These are phyloP conservation scores for Macadamia tetraphylla DNA, from an alignment of 164 flowering plant species.

Conservation along the genomic window DNA sequence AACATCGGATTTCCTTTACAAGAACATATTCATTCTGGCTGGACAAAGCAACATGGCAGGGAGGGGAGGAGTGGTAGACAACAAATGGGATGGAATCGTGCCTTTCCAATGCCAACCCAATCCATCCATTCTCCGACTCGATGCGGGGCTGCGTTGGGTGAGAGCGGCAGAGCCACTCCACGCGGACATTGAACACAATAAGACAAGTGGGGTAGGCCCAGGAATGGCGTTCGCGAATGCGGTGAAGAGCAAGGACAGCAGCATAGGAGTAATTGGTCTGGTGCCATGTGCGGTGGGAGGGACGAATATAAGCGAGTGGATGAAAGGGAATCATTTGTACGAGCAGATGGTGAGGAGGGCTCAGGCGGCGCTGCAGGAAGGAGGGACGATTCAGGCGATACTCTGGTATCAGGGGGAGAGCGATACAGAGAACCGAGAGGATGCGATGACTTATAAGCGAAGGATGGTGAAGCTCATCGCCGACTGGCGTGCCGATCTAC, in stretches of 20 bases:
- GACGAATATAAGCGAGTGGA: constrained; percentile 63
- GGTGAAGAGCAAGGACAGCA: constrained; percentile 18
- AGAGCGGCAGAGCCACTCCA: constrained; percentile 68
- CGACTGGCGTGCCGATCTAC: constrained; percentile 45
- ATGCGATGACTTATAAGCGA: constrained; percentile 37
- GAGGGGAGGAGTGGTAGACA: constrained; percentile 52
- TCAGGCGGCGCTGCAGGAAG: constrained; percentile 29
- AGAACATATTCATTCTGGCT: constrained; percentile 45
- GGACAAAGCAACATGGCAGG: constrained; percentile 95
- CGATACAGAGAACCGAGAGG: constrained; percentile 36
- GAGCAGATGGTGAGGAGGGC: constrained; percentile 42
- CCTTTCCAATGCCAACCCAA: constrained; percentile 48
- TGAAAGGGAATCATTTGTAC: constrained; percentile 43
- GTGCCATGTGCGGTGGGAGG: constrained; percentile 89
- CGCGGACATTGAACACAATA: constrained; percentile 48
- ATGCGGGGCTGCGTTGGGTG: constrained; percentile 44
- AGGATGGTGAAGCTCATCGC: constrained; percentile 36
- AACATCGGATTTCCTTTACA: background rate
- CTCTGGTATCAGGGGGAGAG: constrained; percentile 88
- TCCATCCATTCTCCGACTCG: constrained; percentile 43
- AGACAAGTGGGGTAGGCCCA: constrained; percentile 78
- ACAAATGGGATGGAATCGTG: constrained; percentile 55
- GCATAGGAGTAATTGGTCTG: constrained; percentile 46
- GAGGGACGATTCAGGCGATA: constrained; percentile 46
- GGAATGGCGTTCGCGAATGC: constrained; percentile 69